Percentiles rank a stretch among this genome's conserved stretches.
Conservation (phyloP, 805 yeast genomes). For the Metschnikowia dekortorum region DNA sequence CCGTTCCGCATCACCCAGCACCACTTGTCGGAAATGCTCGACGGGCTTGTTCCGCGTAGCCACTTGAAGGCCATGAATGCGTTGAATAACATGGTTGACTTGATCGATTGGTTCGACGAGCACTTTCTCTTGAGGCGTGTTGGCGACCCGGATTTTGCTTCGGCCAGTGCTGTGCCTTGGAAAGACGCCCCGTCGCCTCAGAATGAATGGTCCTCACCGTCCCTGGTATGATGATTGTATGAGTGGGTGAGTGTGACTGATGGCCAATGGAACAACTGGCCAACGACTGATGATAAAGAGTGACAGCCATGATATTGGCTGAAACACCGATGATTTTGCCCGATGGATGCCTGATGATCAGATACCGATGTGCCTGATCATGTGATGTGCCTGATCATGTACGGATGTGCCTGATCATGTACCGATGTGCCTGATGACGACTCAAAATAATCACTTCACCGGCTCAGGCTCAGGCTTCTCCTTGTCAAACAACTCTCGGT, state of each 20-base stretch:
- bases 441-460: not conserved
- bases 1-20: constrained; percentile 85
- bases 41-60: constrained; percentile 37
- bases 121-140: constrained; percentile 62
- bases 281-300: too few relatives aligned
- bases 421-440: not conserved
- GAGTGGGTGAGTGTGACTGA: too few relatives aligned
- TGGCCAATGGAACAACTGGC: too few relatives aligned
- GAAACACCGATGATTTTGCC: too few relatives aligned
- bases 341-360: too few relatives aligned
- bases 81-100: constrained; percentile 50
- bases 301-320: too few relatives aligned
- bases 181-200: not conserved
- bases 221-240: too few relatives aligned
- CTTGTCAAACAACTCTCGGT: constrained; percentile 44
- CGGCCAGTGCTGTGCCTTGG: constrained; percentile 35
- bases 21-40: constrained; percentile 85
- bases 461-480: constrained; percentile 3
- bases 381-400: too few relatives aligned
- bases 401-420: too few relatives aligned
- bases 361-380: too few relatives aligned
- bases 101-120: constrained; percentile 79
- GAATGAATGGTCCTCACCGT: too few relatives aligned
- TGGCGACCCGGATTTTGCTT: constrained; percentile 69
- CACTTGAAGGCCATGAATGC: constrained; percentile 56